These are phyloP conservation scores for Ambrosiella xylebori DNA, from an alignment of 2,329 filamentous ascomycete species.

Conservation along the genomic window DNA sequence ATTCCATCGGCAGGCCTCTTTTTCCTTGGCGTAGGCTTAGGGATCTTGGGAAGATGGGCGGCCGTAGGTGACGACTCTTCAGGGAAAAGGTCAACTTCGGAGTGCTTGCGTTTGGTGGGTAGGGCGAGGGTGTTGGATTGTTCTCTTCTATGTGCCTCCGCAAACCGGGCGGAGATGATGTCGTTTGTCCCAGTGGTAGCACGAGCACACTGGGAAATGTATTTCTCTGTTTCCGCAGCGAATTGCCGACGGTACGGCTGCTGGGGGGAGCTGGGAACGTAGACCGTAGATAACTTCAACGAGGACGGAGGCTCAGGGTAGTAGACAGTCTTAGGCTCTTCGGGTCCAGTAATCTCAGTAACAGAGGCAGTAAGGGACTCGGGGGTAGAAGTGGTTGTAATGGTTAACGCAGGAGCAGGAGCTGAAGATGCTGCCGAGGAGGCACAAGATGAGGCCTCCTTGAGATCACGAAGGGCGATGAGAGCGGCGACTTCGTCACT, in stretches of 20 bases:
- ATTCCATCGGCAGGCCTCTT: conserved; percentile 10
- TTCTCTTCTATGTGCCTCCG: conserved; percentile 7
- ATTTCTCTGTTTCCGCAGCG: not conserved
- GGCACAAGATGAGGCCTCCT: conserved; percentile 3
- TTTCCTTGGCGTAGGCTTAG: conserved; percentile 7
- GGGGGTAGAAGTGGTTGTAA: not conserved
- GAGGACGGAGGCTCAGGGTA: conserved; percentile 7
- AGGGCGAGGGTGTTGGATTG: conserved; percentile 5
- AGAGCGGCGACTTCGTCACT: conserved; percentile 12
- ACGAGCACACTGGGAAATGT: not conserved
- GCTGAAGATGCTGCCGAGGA: not conserved
- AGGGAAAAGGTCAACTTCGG: not conserved
- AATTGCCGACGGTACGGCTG: conserved; percentile 11
- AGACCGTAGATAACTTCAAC: not conserved
- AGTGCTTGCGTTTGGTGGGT: conserved; percentile 7
- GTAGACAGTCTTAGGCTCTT: conserved; percentile 1
- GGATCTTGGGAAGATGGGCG: conserved; percentile 7
- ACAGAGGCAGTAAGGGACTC: not conserved
- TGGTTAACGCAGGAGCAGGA: not conserved
- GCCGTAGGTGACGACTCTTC: not conserved
- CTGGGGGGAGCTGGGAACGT: not conserved
- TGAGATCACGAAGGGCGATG: conserved; percentile 11
- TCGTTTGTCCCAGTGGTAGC: not conserved
- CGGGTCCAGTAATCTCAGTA: not conserved
- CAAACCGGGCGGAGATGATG: conserved; percentile 8